Evolutionary conservation across 2,329 filamentous ascomycete species (phyloP).

Genomic region (Hypomyces perniciosus): DNA sequence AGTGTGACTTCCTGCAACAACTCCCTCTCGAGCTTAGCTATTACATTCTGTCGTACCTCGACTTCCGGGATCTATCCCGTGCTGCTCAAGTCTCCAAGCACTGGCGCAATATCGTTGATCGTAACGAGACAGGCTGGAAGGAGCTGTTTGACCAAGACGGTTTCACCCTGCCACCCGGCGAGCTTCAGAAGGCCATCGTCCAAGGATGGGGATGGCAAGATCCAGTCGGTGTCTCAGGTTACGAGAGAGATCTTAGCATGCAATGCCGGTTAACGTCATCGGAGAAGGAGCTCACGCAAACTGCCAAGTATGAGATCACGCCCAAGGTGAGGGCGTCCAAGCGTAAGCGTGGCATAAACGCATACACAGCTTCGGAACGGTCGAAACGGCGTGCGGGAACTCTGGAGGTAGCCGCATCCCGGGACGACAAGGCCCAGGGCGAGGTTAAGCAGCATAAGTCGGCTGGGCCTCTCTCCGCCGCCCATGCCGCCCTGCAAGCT

Average conservation of each 20-base stretch:
- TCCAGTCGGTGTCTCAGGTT: slow-evolving; percentile 66
- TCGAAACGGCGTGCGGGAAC: slow-evolving; percentile 48
- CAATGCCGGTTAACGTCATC: slow-evolving; percentile 46
- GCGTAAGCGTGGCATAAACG: slow-evolving; percentile 48
- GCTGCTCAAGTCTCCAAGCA: slow-evolving; percentile 90
- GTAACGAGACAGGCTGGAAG: slow-evolving; percentile 94
- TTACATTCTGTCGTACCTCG: slow-evolving; percentile 81
- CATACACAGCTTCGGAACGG: slow-evolving; percentile 41
- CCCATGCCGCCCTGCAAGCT: slow-evolving; percentile 74
- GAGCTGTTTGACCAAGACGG: slow-evolving; percentile 81
- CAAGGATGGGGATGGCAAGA: slow-evolving; percentile 99
- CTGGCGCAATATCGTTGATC: slow-evolving; percentile 86
- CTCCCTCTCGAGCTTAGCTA: slow-evolving; percentile 82
- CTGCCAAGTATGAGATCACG: slow-evolving; percentile 35
- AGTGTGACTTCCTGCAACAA: slow-evolving; percentile 84
- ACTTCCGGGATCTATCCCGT: slow-evolving; percentile 77
- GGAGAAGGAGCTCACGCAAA: slow-evolving; percentile 45
- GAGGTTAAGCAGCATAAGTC: slow-evolving; percentile 50
- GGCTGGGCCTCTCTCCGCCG: slow-evolving; percentile 80
- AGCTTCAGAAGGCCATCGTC: slow-evolving; percentile 76
- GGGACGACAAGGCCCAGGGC: slow-evolving; percentile 35
- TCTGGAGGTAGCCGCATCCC: slow-evolving; percentile 38
- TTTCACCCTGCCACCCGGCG: slow-evolving; percentile 69
- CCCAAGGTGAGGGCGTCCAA: slow-evolving; percentile 47
- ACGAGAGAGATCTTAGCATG: slow-evolving; percentile 72